phyloP scores from a whole-genome alignment of 1,139 yeast species.

The Arxiozyma telluris region DNA sequence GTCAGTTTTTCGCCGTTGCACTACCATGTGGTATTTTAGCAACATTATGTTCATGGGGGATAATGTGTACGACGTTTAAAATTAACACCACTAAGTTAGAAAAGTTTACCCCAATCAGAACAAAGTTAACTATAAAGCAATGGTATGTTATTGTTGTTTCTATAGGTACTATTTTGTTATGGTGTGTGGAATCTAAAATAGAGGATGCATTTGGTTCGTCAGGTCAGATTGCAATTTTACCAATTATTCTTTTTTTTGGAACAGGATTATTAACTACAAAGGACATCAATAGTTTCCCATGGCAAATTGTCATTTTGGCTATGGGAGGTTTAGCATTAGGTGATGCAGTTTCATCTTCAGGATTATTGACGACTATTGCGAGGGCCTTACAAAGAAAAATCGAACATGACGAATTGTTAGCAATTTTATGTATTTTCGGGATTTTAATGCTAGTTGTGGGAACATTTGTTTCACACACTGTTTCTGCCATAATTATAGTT shows the following conservation, averaged over 20 bases:
- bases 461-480: slow-evolving; percentile 70
- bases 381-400: slow-evolving; percentile 46
- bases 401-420: slow-evolving; percentile 47
- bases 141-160: slow-evolving; percentile 50
- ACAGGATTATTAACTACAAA: slow-evolving; percentile 56
- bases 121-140: slow-evolving; percentile 50
- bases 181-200: slow-evolving; percentile 61
- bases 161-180: slow-evolving; percentile 49
- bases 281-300: slow-evolving; percentile 64
- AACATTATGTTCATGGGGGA: slow-evolving; percentile 49
- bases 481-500: slow-evolving; percentile 62
- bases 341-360: slow-evolving; percentile 64
- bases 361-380: slow-evolving; percentile 58
- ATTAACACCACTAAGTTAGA: slow-evolving; percentile 34
- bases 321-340: slow-evolving; percentile 77
- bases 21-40: slow-evolving; percentile 54
- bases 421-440: slow-evolving; percentile 58
- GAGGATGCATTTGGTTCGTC: slow-evolving; percentile 55
- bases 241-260: slow-evolving; percentile 60
- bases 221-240: slow-evolving; percentile 61
- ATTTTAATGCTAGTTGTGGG: slow-evolving; percentile 57
- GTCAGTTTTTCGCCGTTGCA: slow-evolving; percentile 65
- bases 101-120: slow-evolving; percentile 50
- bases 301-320: slow-evolving; percentile 68
- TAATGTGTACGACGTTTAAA: slow-evolving; percentile 49